Evolutionary conservation across 352 stramenopile species (phyloP).

Genomic region (Phytophthora hibernalis): DNA sequence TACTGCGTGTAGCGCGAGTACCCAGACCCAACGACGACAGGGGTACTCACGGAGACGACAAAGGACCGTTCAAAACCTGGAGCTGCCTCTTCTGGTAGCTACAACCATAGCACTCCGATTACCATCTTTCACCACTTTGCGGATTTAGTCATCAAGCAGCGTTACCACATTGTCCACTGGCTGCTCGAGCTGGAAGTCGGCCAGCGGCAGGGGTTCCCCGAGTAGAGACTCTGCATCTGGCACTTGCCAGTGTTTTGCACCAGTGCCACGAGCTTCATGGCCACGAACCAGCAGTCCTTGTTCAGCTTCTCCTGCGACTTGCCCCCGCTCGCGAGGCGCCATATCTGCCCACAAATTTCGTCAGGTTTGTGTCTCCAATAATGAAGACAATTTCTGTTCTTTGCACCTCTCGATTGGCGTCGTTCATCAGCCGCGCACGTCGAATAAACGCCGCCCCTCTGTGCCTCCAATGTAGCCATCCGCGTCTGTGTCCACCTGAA

Average conservation of each 20-base stretch:
- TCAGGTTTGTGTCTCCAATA: background rate
- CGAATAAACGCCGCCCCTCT: constrained; percentile 87
- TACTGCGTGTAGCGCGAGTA: constrained; percentile 91
- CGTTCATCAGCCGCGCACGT: constrained; percentile 78
- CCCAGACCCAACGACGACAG: constrained; percentile 77
- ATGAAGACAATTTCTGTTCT: background rate
- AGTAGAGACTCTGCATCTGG: constrained; percentile 86
- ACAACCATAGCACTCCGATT: constrained; percentile 1
- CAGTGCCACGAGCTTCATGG: constrained; percentile 90
- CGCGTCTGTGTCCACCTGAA: constrained; percentile 77
- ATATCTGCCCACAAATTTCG: constrained; percentile 59
- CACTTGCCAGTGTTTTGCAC: constrained; percentile 87
- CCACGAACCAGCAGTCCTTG: constrained; percentile 91
- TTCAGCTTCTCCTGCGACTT: constrained; percentile 88
- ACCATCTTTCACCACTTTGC: background rate
- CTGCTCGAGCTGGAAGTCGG: constrained; percentile 84
- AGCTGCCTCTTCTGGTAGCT: constrained; percentile 61
- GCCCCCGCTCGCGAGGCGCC: constrained; percentile 87
- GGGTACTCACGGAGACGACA: constrained; percentile 78
- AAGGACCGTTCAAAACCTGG: constrained; percentile 70
- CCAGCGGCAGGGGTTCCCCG: constrained; percentile 67
- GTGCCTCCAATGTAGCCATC: constrained; percentile 80
- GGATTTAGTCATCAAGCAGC: background rate
- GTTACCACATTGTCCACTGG: constrained; percentile 81
- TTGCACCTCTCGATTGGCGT: constrained; percentile 83